Evolutionary conservation across 192 early-diverging fungal genomes (phyloP).

Genomic region (Rhizoclosmatium sp.): DNA sequence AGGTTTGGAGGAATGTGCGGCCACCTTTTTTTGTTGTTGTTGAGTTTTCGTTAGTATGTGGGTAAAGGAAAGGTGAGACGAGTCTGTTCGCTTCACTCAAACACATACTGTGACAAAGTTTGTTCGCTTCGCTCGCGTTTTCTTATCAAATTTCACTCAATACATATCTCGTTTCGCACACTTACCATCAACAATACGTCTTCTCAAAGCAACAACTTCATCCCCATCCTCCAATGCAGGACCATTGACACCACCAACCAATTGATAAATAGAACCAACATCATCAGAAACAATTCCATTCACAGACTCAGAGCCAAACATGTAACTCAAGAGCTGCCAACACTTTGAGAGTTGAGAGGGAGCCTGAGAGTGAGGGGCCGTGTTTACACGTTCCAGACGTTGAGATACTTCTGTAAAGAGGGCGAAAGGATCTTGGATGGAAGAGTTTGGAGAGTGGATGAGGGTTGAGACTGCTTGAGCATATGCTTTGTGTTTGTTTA

Average conservation of each 20-base stretch:
- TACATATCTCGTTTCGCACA: background rate
- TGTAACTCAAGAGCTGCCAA: conserved; percentile 47
- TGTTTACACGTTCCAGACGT: conserved; percentile 10
- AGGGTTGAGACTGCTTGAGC: conserved; percentile 3
- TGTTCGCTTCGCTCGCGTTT: background rate
- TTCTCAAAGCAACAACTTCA: conserved; percentile 33
- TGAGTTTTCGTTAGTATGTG: too few relatives aligned
- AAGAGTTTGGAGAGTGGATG: background rate
- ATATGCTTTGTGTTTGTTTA: conserved; percentile 20
- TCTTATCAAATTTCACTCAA: background rate
- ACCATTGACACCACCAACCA: background rate
- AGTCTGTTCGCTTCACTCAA: too few relatives aligned
- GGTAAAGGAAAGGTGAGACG: too few relatives aligned
- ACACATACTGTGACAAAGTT: background rate
- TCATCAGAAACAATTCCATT: background rate
- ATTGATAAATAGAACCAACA: background rate
- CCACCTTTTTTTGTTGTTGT: conserved; percentile 15
- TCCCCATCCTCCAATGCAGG: background rate
- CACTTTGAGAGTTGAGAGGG: conserved; percentile 30
- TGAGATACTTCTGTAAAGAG: conserved; percentile 1
- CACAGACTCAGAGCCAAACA: background rate
- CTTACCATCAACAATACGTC: conserved; percentile 23
- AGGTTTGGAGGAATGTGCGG: conserved; percentile 43
- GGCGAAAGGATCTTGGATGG: conserved; percentile 1
- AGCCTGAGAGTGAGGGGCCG: background rate